phyloP scores from a whole-genome alignment of 176 grass and related monocot genomes.

The Microstegium vimineum region DNA sequence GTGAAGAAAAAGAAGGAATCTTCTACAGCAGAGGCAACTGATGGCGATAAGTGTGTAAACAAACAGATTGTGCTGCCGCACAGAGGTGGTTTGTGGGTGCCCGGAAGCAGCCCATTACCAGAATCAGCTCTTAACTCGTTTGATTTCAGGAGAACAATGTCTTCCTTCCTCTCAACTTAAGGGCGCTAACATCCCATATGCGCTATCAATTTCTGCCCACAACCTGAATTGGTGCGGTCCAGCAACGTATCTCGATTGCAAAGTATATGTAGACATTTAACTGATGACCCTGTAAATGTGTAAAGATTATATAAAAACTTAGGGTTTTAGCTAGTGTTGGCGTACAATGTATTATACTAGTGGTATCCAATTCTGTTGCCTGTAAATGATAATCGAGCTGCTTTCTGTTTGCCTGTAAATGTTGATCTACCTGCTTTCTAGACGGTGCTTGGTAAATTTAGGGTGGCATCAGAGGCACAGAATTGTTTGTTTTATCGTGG shows the following conservation, averaged over 20 bases:
- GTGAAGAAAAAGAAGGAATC: slow-evolving; percentile 95
- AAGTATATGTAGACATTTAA: background rate
- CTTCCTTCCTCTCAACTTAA: slow-evolving; percentile 59
- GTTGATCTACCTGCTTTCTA: background rate
- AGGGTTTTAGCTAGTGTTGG: slow-evolving; percentile 11
- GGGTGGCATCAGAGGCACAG: background rate
- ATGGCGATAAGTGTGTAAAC: slow-evolving; percentile 9
- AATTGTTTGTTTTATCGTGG: background rate
- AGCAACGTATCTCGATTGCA: background rate
- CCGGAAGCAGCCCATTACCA: slow-evolving; percentile 32
- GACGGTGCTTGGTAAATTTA: background rate
- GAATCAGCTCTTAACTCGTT: slow-evolving; percentile 44
- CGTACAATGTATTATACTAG: slow-evolving; percentile 15
- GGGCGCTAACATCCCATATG: background rate
- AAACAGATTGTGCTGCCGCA: slow-evolving; percentile 59
- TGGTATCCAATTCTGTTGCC: background rate
- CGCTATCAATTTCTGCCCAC: background rate
- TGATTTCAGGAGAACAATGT: slow-evolving; percentile 70
- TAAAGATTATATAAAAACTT: background rate
- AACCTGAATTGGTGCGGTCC: background rate
- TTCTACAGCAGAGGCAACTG: slow-evolving; percentile 26
- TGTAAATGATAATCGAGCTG: background rate
- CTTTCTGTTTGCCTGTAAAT: background rate
- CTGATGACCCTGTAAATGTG: slow-evolving; percentile 12
- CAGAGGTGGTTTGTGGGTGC: slow-evolving; percentile 53